Evolutionary conservation across 2,329 filamentous ascomycete genomes (phyloP), one percentile per base, ranked within the genome.

Genomic region (Diaporthe helianthi): DNA sequence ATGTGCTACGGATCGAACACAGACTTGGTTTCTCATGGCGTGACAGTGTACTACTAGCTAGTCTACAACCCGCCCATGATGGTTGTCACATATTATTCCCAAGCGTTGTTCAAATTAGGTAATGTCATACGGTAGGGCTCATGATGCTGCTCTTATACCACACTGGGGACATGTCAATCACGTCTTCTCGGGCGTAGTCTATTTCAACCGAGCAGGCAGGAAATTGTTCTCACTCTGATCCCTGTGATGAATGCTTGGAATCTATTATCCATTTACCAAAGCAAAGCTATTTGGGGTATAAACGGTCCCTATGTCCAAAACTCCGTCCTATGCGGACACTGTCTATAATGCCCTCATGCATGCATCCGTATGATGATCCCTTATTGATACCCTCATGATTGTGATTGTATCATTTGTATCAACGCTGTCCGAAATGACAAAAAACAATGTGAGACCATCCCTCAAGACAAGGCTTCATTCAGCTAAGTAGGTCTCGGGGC

Each of bases 261-360:
- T 64, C 12, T 55, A 54, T 46, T 67, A 22, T 67, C 58, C 54
- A 67, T 61, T 33, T 61, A 26, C 54, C 38, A 54, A 26, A 47
- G 38, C 17, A 67, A 53, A 51, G 63, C 49, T 55, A 31, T 29
- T 65, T 49, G 70, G 69, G 69, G 70, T 71, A 71, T 71, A 69
- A 67, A 36, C 36, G 36, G 47, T 58, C 64, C 38, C 52, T 49
- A 61, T 58, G 47, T 33, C 67, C 66, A 49, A 67, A 63, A 67
- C 63, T 53, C 70, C 70, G 19, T 65, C 68, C 67, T 26, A 24
- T 60, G 46, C 52, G 47, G 38, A 26, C 26, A 58, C 61, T 46
- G 6, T 61, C 60, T 69, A 65, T 61, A 15, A 67, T 69, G 38
- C 69, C n/a, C 41, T 54, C 7, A 33, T 69, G 29, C 58, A 60